Percentiles rank a stretch among this genome's conserved stretches.
These are phyloP conservation scores for Rhamnella rubrinervis DNA, from an alignment of 331 rosid species.

Conservation along the genomic window DNA sequence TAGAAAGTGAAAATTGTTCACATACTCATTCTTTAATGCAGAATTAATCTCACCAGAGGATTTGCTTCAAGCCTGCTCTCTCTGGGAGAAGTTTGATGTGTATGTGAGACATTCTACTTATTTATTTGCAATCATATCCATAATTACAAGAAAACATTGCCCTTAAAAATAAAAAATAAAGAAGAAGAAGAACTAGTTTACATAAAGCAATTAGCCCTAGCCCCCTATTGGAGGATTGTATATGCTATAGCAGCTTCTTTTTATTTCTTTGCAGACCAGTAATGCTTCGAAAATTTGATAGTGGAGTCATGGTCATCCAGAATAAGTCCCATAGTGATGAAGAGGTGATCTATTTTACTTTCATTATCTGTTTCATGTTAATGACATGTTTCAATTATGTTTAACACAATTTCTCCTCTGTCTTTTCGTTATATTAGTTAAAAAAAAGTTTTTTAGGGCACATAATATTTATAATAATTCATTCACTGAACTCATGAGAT, in stretches of 20 bases:
- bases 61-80: conserved; percentile 87
- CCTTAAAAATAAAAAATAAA: neutral
- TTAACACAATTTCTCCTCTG: neutral
- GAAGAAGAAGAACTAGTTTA: too few relatives aligned
- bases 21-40: conserved; percentile 36
- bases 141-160: neutral
- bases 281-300: conserved; percentile 90
- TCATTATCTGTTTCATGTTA: neutral
- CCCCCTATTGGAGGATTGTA: neutral
- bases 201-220: neutral
- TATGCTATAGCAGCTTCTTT: neutral
- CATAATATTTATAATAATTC: too few relatives aligned
- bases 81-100: conserved; percentile 98
- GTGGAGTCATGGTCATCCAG: conserved; percentile 97
- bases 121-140: conserved; percentile 10
- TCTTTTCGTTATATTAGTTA: too few relatives aligned
- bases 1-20: conserved; percentile 3
- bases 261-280: conserved; percentile 57
- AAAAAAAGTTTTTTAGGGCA: too few relatives aligned
- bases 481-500: too few relatives aligned
- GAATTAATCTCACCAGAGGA: conserved; percentile 97
- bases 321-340: conserved; percentile 90
- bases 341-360: conserved; percentile 48
- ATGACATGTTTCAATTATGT: neutral
- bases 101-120: conserved; percentile 42